Evolutionary conservation across 2,329 filamentous ascomycete genomes (phyloP), one percentile per base, ranked within the genome.

Genomic region (Periconia digitata): DNA sequence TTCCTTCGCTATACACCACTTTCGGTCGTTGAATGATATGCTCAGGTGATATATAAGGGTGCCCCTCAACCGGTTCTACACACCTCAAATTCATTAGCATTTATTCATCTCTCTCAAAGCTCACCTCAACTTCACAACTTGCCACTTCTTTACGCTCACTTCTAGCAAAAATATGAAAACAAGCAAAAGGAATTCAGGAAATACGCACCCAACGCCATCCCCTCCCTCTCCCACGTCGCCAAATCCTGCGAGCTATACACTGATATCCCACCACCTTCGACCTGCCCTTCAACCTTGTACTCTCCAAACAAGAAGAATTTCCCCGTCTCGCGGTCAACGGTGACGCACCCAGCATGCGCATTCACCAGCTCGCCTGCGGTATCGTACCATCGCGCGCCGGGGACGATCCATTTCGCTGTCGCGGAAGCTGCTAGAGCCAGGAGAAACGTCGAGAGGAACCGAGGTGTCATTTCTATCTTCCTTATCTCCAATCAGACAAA

Each of bases 281-380:
- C 74, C 51, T 82, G 79, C 0, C 76, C 80, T 54, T 85, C 64
- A 10, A 75, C 68, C 67, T 85, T 85, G 68, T 83, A 80, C 60
- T 85, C 83, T 29, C 83, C 83, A 47, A 85, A 85, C 74, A 77
- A 79, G 67, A 78, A 85, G 62, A 83, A 85, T 50, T 75, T 80
- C 15, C 78, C 78, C 0, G 75, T 75, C 5, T 75, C 73, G 34
- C 78, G 65, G 35, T 85, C 80, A 0, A 79, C 62, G 0, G 76
- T 76, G 6, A 85, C 71, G 12, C 77, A 78, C 1, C 83, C 83
- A 1, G 83, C 83, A 59, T 86, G 83, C 1, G 82, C 82, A 44
- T 83, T 85, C 44, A 85, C 77, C 12, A 84, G 62, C n/a, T 79
- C 76, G 0, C 82, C 82, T 2, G 82, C 75, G 0, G 80, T 85